phyloP scores from a whole-genome alignment of 371 early-diverging fungal species.

The Sporodiniella umbellata region DNA sequence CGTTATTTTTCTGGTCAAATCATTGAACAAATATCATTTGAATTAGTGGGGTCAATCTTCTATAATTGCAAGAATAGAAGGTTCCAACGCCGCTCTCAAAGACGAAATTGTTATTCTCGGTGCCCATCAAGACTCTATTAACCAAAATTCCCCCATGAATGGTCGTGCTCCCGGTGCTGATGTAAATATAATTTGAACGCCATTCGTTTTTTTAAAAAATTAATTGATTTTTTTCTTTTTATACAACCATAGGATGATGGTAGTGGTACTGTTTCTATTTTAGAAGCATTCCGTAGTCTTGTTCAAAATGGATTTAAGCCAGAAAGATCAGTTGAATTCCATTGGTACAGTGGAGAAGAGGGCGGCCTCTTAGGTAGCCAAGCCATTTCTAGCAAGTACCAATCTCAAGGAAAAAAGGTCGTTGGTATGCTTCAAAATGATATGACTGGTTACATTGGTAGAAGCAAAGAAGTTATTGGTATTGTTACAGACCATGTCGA shows the following conservation, averaged over 20 bases:
- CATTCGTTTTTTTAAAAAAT: too few relatives aligned
- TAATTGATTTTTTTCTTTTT: neutral
- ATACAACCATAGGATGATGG: conserved; percentile 72
- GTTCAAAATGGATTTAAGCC: conserved; percentile 72
- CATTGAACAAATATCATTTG: neutral
- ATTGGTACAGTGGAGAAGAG: conserved; percentile 93
- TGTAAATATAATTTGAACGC: conserved; percentile 23
- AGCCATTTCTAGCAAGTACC: conserved; percentile 73
- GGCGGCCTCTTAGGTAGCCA: conserved; percentile 90
- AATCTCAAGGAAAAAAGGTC: conserved; percentile 51
- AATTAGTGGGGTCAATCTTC: conserved; percentile 47
- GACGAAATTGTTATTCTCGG: conserved; percentile 78
- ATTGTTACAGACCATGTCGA: conserved; percentile 85
- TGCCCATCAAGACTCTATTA: conserved; percentile 92
- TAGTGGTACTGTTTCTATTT: conserved; percentile 83
- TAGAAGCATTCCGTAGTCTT: conserved; percentile 81
- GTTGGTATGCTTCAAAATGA: conserved; percentile 76
- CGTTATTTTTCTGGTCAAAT: neutral
- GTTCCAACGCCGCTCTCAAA: conserved; percentile 43
- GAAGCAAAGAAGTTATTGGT: conserved; percentile 66
- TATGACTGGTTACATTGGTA: conserved; percentile 80
- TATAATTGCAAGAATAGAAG: conserved; percentile 67
- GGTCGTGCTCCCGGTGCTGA: conserved; percentile 87
- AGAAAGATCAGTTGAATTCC: conserved; percentile 87
- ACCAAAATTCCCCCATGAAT: conserved; percentile 78